phyloP scores from a whole-genome alignment of 345 rosid species.

The Syzygium oleosum region DNA sequence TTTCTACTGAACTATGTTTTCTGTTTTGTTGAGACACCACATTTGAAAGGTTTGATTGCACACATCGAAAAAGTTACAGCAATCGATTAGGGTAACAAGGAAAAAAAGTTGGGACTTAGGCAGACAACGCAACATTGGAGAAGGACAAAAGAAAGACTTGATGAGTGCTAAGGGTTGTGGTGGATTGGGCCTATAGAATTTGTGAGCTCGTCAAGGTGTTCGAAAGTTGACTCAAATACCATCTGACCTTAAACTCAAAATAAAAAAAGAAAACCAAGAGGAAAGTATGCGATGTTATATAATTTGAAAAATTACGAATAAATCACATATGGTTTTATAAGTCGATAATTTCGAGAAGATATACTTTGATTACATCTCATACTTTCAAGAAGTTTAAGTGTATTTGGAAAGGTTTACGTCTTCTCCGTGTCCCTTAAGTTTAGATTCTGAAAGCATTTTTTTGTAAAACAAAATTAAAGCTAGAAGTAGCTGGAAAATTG shows the following conservation, averaged over 20 bases:
- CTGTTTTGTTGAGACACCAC: neutral
- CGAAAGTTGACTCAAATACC: neutral
- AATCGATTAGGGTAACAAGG: neutral
- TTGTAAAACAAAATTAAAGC: neutral
- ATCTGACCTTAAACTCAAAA: neutral
- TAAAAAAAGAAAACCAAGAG: neutral
- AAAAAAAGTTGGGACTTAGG: too few species aligned
- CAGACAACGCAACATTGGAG: neutral
- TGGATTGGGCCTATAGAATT: neutral
- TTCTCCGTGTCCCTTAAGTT: neutral
- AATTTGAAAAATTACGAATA: neutral
- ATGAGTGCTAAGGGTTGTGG: neutral
- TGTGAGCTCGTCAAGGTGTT: neutral
- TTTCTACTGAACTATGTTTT: neutral
- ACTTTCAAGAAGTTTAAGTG: neutral
- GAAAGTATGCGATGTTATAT: neutral
- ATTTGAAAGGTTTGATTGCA: neutral
- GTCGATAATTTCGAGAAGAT: neutral
- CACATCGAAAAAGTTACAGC: neutral
- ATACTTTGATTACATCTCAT: neutral
- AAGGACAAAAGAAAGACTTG: neutral
- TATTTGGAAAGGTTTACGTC: neutral
- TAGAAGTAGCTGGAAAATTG: neutral
- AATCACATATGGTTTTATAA: neutral
- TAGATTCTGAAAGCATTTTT: neutral